A percentile compares a stretch with the other conserved stretches of the same genome.
Evolutionary conservation across 78 protist genomes (phyloP).

Genomic region (Pigoraptor vietnamica): DNA sequence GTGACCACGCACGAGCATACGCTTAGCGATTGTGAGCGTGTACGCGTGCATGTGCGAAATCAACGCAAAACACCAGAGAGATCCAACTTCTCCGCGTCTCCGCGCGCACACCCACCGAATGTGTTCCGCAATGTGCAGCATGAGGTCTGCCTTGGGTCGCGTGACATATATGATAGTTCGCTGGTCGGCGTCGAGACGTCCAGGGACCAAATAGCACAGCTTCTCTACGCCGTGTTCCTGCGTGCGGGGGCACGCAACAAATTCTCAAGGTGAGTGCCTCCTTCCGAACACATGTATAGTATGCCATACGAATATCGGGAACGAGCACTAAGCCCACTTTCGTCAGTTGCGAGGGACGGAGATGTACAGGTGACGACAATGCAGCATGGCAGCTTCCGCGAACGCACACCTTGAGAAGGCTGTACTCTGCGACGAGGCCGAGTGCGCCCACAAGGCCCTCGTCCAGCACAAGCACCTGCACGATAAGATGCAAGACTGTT

Average conservation of each 20-base stretch:
- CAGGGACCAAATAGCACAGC: conserved; percentile 44
- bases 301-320: too few species aligned
- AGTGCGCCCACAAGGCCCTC: conserved; percentile 66
- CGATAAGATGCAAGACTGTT: neutral
- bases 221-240: conserved; percentile 70
- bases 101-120: neutral
- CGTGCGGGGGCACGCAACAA: neutral
- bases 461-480: conserved; percentile 71
- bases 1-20: too few species aligned
- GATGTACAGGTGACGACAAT: too few species aligned
- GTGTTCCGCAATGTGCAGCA: neutral
- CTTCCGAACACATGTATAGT: too few species aligned
- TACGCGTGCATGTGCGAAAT: too few species aligned
- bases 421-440: conserved; percentile 55
- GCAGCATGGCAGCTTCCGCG: too few species aligned
- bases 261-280: too few species aligned
- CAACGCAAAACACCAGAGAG: too few species aligned
- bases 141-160: conserved; percentile 38
- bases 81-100: too few species aligned
- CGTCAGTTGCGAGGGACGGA: too few species aligned
- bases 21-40: too few species aligned
- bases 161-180: conserved; percentile 51
- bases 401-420: conserved; percentile 49
- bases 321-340: too few species aligned
- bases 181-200: conserved; percentile 31